Base-by-base conservation (phyloP, 1,139 yeast species). In the Suhomyces anneliseae region DNA sequence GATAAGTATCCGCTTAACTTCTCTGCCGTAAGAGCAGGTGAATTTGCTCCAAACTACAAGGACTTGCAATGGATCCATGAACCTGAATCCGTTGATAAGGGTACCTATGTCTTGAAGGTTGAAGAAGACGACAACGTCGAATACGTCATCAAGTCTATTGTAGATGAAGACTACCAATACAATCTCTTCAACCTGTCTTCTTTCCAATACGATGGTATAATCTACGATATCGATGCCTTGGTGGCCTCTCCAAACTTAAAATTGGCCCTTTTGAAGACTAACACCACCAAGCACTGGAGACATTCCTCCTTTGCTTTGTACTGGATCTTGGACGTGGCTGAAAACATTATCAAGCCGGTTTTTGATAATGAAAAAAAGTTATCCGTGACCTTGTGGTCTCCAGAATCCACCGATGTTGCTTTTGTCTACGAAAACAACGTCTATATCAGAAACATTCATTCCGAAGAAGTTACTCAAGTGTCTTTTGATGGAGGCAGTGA, bases 1-100 rank as follows among this genome's bases (percentile, higher is more conserved):
- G 73, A 64, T 8, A 66, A 64, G 48, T 55, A 60, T 5, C 69
- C 69, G 15, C 57, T 70, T 36, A 66, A 67, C 49, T 63, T 69
- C 38, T 52, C 65, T 1, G 62, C 62, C 12, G 66, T 67, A 15
- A 72, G 88, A 52, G 78, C 76, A 42, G 79, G 79, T 2, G 68
- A 76, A 2, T 85, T 85, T 53, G 50, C 59, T 0, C 83, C 90
- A 0, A 65, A 67, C 26, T 66, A 57, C 44, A 76, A 78, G 50
- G 64, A 74, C n/a, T 68, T 86, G 24, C 90, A 85, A 59, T 86
- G 93, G 93, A 78, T 85, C 42, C 70, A 70, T 42, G 79, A 79
- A 15, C 80, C 83, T 1, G 71, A 70, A 37, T 66, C 76, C 1
- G 50, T 63, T 42, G 85, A 81, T 55, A 69, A 74, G 48, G 87